Conservation (phyloP, 768 basidiomycete genomes). For the Porphyrellus cyaneotinctus region DNA sequence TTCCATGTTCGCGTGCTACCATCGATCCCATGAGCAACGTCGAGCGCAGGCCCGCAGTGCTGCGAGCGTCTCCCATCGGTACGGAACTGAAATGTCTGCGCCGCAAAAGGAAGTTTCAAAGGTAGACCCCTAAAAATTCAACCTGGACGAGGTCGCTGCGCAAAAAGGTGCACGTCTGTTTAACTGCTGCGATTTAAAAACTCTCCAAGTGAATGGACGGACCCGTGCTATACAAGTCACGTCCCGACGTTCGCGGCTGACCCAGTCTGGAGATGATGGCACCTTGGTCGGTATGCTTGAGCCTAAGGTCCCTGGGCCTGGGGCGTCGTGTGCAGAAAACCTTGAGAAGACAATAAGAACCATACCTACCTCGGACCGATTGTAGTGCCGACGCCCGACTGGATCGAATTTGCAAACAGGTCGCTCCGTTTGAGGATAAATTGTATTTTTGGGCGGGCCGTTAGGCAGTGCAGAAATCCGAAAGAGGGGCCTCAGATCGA, state of each 20-base stretch:
- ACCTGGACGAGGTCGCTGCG: background rate
- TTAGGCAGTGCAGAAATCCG: background rate
- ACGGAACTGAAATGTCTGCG: background rate
- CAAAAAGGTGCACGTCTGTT: conserved; percentile 6
- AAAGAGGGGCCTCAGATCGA: background rate
- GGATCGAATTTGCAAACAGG: background rate
- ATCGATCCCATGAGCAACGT: background rate
- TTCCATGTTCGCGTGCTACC: too few relatives aligned
- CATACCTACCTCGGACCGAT: background rate
- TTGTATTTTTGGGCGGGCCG: background rate
- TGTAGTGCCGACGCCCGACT: background rate
- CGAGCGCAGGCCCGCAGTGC: background rate
- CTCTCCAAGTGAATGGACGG: too few relatives aligned
- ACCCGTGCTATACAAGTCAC: too few relatives aligned
- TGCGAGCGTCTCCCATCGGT: background rate
- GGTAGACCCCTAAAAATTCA: background rate
- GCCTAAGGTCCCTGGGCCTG: background rate
- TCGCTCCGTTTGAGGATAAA: background rate
- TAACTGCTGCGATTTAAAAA: background rate
- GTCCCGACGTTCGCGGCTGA: too few relatives aligned
- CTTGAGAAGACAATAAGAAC: conserved; percentile 10
- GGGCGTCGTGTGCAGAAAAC: background rate
- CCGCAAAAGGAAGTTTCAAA: conserved; percentile 13
- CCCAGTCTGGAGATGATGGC: background rate
- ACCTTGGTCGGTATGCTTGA: background rate